A percentile compares a stretch with the other conserved stretches of the same genome.
Evolutionary conservation across 805 yeast species (phyloP).

Genomic region (Lachancea dasiensis): DNA sequence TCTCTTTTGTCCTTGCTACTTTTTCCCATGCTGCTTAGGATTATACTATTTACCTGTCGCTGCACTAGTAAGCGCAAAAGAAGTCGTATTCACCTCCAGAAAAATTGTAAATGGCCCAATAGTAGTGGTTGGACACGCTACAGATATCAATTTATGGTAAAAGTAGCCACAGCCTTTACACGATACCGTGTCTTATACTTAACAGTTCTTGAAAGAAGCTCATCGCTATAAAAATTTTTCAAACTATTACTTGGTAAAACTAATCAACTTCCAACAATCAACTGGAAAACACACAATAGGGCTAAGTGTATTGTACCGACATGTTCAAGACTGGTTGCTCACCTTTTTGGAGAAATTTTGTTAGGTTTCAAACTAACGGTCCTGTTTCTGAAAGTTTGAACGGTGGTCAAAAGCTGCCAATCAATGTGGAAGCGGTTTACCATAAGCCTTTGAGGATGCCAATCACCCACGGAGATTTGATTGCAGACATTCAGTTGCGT

Average conservation of each 20-base stretch:
- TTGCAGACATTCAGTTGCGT: conserved; percentile 69
- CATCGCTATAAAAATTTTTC: conserved; percentile 47
- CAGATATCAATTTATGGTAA: no score
- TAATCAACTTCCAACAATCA: background rate
- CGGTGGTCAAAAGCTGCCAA: conserved; percentile 1
- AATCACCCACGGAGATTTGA: conserved; percentile 63
- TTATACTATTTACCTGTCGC: no score
- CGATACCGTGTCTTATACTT: no score
- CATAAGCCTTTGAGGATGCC: conserved; percentile 72
- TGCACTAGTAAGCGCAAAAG: no score
- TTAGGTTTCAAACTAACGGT: conserved; percentile 16
- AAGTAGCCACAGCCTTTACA: no score
- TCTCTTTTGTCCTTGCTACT: conserved; percentile 93
- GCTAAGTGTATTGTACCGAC: background rate
- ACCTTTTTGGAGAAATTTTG: conserved; percentile 1
- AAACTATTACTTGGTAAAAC: conserved; percentile 33
- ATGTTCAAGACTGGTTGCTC: conserved; percentile 2
- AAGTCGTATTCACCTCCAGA: no score
- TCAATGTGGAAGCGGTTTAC: conserved; percentile 70
- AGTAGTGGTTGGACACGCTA: no score
- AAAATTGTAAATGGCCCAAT: no score
- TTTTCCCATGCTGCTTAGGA: no score
- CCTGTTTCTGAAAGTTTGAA: conserved; percentile 3
- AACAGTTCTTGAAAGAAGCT: background rate
- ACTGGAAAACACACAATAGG: background rate